Evolutionary conservation across 2,329 filamentous ascomycete genomes (phyloP), one percentile per base, ranked within the genome.

Genomic region (Ophiosphaerella herpotricha): DNA sequence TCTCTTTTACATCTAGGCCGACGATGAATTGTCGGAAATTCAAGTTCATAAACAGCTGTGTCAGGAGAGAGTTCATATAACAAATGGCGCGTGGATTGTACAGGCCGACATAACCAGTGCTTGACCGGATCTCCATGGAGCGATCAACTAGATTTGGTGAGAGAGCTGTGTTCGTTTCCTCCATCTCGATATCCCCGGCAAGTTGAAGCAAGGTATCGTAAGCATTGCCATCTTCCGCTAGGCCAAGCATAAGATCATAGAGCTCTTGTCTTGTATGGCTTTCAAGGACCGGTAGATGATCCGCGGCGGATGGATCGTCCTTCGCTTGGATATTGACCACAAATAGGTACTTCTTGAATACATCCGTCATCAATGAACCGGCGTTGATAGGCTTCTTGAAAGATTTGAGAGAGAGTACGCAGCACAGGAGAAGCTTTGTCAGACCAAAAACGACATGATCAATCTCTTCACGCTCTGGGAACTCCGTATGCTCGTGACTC

Each of bases 31-130:
- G 81, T 14, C 94, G 87, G 65, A 99, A 97, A 6, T 85, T 82
- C 13, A 89, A 76, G 67, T 99, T 97, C 91, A 97, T 97, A 77
- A 93, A 99, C 0, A 99, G 83, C 68, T 99, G 94, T 0, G 91
- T 93, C 53, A 97, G 82, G 0, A 99, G 78, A 0, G 94, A 97
- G 70, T 99, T 99, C 68, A 97, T 82, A 70, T 99, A 99, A 74
- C 94, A 99, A 0, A 95, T 97, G 68, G 97, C 96, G 8, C 91
- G 94, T 13, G 97, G 81, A 64, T 99, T 99, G 48, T 83, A 83
- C n/a, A 99, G 75, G 1, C 94, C 94, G n/a, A 89, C 85, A 68
- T 96, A 96, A 16, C 91, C 91, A 55, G 89, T 89, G 1, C 83
- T 75, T 2, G 90, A 85, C 54, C 91, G 85, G n/a, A 95, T 82